These are phyloP conservation scores for Salvia splendens DNA, from an alignment of 257 asterid species.

Conservation along the genomic window DNA sequence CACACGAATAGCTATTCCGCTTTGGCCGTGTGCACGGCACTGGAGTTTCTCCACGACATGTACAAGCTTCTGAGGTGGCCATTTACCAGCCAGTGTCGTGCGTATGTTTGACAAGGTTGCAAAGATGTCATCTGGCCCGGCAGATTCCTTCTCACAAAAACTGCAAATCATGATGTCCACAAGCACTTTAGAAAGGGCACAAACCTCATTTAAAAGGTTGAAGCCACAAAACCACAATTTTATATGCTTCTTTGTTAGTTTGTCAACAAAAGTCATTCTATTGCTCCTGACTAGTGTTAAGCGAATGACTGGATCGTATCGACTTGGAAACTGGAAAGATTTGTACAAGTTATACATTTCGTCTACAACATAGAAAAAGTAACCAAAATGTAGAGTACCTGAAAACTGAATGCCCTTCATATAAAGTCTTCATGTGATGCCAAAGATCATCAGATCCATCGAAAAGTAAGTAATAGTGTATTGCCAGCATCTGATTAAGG, in stretches of 20 bases:
- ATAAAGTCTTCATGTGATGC: constrained; percentile 79
- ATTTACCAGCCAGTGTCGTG: constrained; percentile 79
- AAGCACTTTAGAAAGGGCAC: constrained; percentile 28
- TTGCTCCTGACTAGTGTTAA: neutral
- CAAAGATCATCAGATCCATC: constrained; percentile 90
- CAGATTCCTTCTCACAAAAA: constrained; percentile 69
- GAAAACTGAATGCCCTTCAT: constrained; percentile 62
- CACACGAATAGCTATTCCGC: constrained; percentile 81
- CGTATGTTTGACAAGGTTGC: constrained; percentile 64
- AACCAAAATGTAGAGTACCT: constrained; percentile 47
- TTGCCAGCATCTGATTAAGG: constrained; percentile 74
- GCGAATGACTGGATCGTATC: no score
- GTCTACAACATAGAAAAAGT: neutral
- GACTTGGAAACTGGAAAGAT: no score
- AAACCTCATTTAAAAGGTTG: constrained; percentile 1
- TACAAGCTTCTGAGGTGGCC: constrained; percentile 95
- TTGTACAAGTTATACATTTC: no score
- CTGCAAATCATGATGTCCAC: constrained; percentile 42
- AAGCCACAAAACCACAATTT: neutral
- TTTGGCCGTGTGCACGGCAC: constrained; percentile 70
- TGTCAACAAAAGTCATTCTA: neutral
- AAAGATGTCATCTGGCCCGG: constrained; percentile 62
- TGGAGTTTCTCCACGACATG: constrained; percentile 97
- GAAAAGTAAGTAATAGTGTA: constrained; percentile 91
- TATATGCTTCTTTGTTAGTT: neutral